Evolutionary conservation across 345 rosid genomes (phyloP).

Genomic region (Syzygium jambos): DNA sequence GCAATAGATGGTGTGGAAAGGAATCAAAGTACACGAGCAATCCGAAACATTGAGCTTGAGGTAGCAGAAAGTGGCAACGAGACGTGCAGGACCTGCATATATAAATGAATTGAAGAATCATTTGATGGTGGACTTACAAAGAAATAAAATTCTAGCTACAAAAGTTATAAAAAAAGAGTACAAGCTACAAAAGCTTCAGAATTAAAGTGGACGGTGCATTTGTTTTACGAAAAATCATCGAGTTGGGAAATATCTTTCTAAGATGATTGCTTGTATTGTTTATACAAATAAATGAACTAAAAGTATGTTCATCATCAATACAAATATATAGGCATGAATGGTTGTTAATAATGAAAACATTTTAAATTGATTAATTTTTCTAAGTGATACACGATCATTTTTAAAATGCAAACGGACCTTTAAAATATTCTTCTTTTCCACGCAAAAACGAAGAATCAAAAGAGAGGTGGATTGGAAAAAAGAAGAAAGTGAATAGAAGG

Average conservation of each 20-base stretch:
- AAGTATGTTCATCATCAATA: neutral
- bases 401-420: neutral
- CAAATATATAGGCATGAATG: neutral
- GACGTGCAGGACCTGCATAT: neutral
- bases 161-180: neutral
- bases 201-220: neutral
- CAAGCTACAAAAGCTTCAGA: neutral
- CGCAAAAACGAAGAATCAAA: neutral
- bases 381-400: neutral
- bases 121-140: neutral
- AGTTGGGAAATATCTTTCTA: neutral
- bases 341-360: neutral
- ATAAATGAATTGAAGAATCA: neutral
- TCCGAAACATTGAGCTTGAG: neutral
- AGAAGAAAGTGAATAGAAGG: neutral
- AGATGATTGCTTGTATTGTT: neutral
- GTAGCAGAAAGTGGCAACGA: neutral
- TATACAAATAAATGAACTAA: fast-evolving
- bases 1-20: neutral
- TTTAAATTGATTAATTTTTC: neutral
- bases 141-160: neutral
- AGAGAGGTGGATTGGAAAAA: neutral
- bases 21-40: neutral
- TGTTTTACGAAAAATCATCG: neutral
- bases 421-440: neutral